Evolutionary conservation across 345 rosid genomes (phyloP).

Genomic region (Hypericum androsaemum): DNA sequence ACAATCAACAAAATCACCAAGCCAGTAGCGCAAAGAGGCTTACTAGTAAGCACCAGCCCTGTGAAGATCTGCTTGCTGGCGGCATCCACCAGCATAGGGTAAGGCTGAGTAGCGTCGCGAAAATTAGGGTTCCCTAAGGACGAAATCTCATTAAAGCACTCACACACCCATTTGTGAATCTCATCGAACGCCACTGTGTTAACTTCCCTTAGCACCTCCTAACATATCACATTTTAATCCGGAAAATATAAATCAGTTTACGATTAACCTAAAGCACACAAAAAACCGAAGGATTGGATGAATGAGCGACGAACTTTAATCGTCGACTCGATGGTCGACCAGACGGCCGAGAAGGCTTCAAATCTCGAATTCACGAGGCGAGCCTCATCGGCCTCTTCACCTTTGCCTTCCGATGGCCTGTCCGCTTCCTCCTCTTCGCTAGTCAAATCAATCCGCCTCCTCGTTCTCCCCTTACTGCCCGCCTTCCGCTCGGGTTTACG

Average conservation of each 20-base stretch:
- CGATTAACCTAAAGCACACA: not conserved
- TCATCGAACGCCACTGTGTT: conserved; percentile 40
- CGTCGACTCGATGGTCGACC: conserved; percentile 54
- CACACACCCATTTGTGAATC: conserved; percentile 58
- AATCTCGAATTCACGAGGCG: conserved; percentile 22
- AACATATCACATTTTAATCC: conserved; percentile 5
- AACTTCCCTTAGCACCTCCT: conserved; percentile 61
- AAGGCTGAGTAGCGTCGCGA: conserved; percentile 46
- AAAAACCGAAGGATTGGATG: not conserved
- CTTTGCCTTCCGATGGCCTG: conserved; percentile 17
- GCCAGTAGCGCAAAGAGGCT: conserved; percentile 24
- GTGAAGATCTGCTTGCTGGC: conserved; percentile 56
- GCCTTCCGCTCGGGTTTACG: conserved; percentile 29
- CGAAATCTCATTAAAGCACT: conserved; percentile 43
- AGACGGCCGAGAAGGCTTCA: conserved; percentile 53
- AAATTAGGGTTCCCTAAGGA: conserved; percentile 32
- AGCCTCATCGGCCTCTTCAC: conserved; percentile 20
- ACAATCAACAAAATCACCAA: conserved; percentile 7
- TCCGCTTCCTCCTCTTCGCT: conserved; percentile 17
- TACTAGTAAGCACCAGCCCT: conserved; percentile 74
- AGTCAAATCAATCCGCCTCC: conserved; percentile 46
- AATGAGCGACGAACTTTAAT: conserved; percentile 33
- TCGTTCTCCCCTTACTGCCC: conserved; percentile 27
- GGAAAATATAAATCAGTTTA: not conserved
- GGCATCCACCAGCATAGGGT: conserved; percentile 49